phyloP scores from a whole-genome alignment of 148 eudicot genomes.

The Selenicereus undatus region DNA sequence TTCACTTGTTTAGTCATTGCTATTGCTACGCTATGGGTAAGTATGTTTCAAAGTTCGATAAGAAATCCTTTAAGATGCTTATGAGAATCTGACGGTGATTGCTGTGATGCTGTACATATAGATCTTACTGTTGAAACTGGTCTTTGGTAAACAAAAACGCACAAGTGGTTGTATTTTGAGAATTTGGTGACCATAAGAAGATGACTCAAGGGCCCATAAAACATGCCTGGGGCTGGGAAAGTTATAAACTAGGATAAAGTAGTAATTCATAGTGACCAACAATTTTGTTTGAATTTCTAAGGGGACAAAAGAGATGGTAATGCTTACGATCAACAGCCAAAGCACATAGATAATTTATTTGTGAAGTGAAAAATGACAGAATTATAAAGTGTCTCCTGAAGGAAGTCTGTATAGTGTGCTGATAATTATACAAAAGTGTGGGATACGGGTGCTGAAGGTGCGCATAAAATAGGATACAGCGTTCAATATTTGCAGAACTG shows the following conservation, averaged over 20 bases:
- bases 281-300: neutral
- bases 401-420: constrained; percentile 7
- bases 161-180: neutral
- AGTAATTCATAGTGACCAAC: neutral
- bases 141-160: neutral
- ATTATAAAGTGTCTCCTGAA: neutral
- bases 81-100: neutral
- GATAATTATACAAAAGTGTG: constrained; percentile 25
- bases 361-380: constrained; percentile 6
- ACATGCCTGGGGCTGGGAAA: neutral
- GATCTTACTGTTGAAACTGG: neutral
- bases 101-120: neutral
- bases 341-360: neutral
- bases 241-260: neutral
- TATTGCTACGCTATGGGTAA: neutral
- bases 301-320: neutral
- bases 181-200: neutral
- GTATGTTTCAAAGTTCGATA: neutral
- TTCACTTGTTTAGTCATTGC: too few relatives aligned
- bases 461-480: neutral
- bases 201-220: neutral
- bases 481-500: constrained; percentile 52
- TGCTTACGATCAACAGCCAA: neutral
- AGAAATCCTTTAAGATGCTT: neutral
- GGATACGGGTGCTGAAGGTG: constrained; percentile 7